Conservation (phyloP, 2,329 filamentous ascomycete genomes). For the Alternaria viburni region DNA sequence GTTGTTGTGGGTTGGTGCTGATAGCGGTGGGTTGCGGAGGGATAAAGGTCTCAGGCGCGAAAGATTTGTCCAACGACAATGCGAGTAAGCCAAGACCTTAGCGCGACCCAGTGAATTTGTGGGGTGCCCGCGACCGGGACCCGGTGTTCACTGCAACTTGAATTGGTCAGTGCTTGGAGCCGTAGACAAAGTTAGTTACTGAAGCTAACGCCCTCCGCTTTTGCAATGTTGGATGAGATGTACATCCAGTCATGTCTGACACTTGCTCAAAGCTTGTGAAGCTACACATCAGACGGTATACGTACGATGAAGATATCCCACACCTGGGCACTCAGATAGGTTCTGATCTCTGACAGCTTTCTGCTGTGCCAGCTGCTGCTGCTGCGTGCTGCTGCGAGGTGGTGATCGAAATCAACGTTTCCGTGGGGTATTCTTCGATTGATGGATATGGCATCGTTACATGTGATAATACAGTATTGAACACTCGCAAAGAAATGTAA, state of each 20-base stretch:
- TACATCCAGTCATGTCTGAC: background rate
- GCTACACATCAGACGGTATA: background rate
- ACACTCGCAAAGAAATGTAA: conserved; percentile 9
- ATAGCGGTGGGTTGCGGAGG: conserved; percentile 2
- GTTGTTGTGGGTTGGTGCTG: conserved; percentile 12
- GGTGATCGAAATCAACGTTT: background rate
- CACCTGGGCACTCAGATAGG: background rate
- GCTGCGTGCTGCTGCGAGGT: background rate
- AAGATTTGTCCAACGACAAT: conserved; percentile 17
- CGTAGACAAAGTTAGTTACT: no score
- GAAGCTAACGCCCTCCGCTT: background rate
- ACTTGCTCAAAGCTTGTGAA: background rate
- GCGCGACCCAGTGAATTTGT: conserved; percentile 9
- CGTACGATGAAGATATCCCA: background rate
- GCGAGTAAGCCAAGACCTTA: conserved; percentile 20
- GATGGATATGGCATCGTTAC: background rate
- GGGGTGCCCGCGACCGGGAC: conserved; percentile 1
- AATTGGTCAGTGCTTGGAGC: background rate
- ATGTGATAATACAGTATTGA: conserved; percentile 26
- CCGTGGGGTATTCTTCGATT: background rate
- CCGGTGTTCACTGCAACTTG: background rate
- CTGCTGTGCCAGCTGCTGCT: background rate
- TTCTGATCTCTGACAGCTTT: background rate
- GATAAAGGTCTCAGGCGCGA: conserved; percentile 15
- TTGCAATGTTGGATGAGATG: background rate